Conservation (phyloP, 192 early-diverging fungal genomes). For the Backusella circina region DNA sequence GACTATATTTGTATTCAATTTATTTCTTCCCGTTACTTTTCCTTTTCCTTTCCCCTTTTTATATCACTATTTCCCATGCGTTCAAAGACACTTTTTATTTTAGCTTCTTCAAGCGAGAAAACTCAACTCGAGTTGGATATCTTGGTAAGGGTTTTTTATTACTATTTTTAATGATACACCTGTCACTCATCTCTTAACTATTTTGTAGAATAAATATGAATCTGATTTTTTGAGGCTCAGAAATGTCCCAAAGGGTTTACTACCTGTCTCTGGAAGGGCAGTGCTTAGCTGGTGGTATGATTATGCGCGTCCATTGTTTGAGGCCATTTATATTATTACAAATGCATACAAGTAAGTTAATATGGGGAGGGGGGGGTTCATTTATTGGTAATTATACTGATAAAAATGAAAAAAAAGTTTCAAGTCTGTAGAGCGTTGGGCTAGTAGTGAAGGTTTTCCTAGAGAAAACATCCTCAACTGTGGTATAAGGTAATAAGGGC, state of each 20-base stretch:
- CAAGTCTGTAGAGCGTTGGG: conserved; percentile 36
- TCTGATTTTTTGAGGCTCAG: conserved; percentile 17
- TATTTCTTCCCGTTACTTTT: not conserved
- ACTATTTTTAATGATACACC: not conserved
- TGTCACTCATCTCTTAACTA: not conserved
- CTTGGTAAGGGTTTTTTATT: conserved; percentile 6
- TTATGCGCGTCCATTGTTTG: not conserved
- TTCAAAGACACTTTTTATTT: conserved; percentile 17
- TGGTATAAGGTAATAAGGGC: conserved; percentile 26
- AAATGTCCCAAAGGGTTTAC: conserved; percentile 36
- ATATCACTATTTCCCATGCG: not conserved
- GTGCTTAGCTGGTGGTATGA: conserved; percentile 36
- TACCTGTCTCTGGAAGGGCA: conserved; percentile 37
- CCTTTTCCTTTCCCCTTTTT: not conserved
- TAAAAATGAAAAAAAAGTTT: conserved; percentile 15
- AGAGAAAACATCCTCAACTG: conserved; percentile 29
- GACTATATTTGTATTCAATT: not conserved
- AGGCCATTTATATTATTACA: conserved; percentile 21
- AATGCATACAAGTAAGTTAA: conserved; percentile 37
- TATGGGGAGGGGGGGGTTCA: too few species aligned
- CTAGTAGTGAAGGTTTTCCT: conserved; percentile 25
- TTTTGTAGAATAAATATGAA: conserved; percentile 11
- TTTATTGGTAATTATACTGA: not conserved
- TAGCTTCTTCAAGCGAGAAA: conserved; percentile 12
- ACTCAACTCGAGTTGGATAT: conserved; percentile 24